Base-by-base conservation (phyloP, 129 eudicot genomes). In the Lonicera japonica region DNA sequence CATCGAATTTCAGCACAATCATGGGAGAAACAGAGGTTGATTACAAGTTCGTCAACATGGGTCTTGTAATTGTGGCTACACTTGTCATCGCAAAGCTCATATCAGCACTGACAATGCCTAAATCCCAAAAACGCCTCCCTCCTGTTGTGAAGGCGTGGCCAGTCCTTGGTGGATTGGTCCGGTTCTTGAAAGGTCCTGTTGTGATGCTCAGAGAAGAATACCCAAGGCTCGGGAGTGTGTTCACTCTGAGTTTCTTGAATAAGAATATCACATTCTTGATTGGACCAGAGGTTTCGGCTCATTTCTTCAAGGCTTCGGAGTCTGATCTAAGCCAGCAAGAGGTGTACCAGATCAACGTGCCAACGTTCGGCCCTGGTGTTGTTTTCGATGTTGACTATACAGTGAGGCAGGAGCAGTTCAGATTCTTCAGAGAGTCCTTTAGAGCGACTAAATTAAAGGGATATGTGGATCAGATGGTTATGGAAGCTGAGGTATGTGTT, bases 251-350 rank as follows among this genome's bases (percentile, higher is more conserved):
- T 40, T 53, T 91, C 39, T 70, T 84, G 53, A 77, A 79, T 46
- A 87, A 82, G 67, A 87, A 87, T 15, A 87, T 91, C 25, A 91
- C 96, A 0, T 91, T 91, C 73, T 61, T 91, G 14, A 87, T 91
- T 8, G 98, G 98, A 0, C 98, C 98, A 0, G 96, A 91, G 38
- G 98, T 91, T 22, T 91, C 98, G 0, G 82, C 96, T 5, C 98
- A 91, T 77, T 91, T 91, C 77, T 91, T 91, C 47, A 91, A 91
- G 74, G 98, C 98, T 7, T 65, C 90, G 0, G 98, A 91, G 25
- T 56, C 96, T 11, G 96, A 91, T 84, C 98, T 91, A 22, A 91
- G 98, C 66, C 98, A 91, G 79, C 94, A 87, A 38, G 96, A 87
- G 65, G 96, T 91, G 7, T 91, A 91, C 54, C 98, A 81, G 66